A percentile compares a stretch with the other conserved stretches of the same genome.
Conservation (phyloP, 345 rosid genomes). For the Linum lewisii region DNA sequence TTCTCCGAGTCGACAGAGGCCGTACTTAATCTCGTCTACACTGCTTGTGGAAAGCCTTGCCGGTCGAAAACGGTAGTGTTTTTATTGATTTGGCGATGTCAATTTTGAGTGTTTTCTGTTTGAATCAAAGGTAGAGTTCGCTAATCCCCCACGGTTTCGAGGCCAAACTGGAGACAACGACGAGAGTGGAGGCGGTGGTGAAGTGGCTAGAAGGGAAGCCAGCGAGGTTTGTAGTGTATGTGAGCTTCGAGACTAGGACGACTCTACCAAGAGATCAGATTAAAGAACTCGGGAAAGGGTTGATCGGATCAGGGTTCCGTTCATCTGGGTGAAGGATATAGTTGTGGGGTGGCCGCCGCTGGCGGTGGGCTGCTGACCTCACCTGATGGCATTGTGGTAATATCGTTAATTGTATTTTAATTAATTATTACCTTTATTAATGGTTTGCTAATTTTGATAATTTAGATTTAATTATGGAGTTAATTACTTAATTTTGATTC, state of each 20-base stretch:
- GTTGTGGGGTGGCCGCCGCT: too few relatives aligned
- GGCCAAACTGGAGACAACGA: too few relatives aligned
- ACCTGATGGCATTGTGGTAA: too few relatives aligned
- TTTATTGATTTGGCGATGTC: background rate
- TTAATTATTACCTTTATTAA: too few relatives aligned
- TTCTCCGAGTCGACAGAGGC: slow-evolving; percentile 95
- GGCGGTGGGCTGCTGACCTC: too few relatives aligned
- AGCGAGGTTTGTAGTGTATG: background rate
- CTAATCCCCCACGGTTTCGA: too few relatives aligned
- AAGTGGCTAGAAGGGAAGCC: background rate
- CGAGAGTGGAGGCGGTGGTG: background rate
- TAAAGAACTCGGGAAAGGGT: background rate
- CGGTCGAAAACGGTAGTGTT: slow-evolving; percentile 79
- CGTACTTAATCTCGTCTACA: slow-evolving; percentile 85
- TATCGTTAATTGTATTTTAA: too few relatives aligned
- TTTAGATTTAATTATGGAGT: too few relatives aligned
- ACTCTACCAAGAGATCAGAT: background rate
- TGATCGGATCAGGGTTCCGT: background rate
- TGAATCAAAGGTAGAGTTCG: background rate
- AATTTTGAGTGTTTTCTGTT: background rate
- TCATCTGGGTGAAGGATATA: background rate
- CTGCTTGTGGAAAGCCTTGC: slow-evolving; percentile 75
- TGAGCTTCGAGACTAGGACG: background rate
- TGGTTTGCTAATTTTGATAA: too few relatives aligned
- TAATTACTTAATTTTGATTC: too few relatives aligned